phyloP scores from a whole-genome alignment of 2,329 filamentous ascomycete species.

The Ramularia endophylla region DNA sequence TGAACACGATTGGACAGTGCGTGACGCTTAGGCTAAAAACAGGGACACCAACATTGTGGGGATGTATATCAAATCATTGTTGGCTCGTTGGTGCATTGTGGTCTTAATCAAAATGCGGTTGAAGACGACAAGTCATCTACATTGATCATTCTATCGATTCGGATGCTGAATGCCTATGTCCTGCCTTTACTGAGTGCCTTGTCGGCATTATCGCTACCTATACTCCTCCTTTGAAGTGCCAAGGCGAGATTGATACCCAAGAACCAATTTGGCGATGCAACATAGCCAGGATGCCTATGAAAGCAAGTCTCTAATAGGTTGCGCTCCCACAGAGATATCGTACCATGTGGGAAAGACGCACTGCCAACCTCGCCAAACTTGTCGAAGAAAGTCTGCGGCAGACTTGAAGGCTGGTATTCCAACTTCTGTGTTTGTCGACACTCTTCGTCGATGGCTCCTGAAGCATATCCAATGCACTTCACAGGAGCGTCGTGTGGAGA shows the following conservation, averaged over 20 bases:
- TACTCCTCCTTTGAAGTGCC: too few relatives aligned
- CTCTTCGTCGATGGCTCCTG: constrained; percentile 31
- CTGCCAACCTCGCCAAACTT: constrained; percentile 37
- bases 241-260: constrained; percentile 31
- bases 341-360: constrained; percentile 47
- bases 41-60: too few relatives aligned
- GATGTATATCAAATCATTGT: too few relatives aligned
- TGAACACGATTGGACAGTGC: too few relatives aligned
- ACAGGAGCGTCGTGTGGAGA: constrained; percentile 29
- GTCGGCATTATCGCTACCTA: too few relatives aligned
- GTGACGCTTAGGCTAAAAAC: too few relatives aligned
- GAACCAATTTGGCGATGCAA: constrained; percentile 49
- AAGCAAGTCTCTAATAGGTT: constrained; percentile 40
- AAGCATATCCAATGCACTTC: constrained; percentile 45
- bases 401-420: constrained; percentile 48
- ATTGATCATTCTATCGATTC: too few relatives aligned
- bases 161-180: too few relatives aligned
- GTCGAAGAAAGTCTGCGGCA: constrained; percentile 38
- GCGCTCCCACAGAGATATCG: constrained; percentile 45
- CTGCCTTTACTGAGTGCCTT: too few relatives aligned
- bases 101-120: too few relatives aligned
- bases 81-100: too few relatives aligned
- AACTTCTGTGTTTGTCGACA: constrained; percentile 41
- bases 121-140: too few relatives aligned
- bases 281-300: constrained; percentile 42